A percentile compares a stretch with the other conserved stretches of the same genome.
phyloP scores from a whole-genome alignment of 108 stramenopile species.

The Nitzschia sp. region DNA sequence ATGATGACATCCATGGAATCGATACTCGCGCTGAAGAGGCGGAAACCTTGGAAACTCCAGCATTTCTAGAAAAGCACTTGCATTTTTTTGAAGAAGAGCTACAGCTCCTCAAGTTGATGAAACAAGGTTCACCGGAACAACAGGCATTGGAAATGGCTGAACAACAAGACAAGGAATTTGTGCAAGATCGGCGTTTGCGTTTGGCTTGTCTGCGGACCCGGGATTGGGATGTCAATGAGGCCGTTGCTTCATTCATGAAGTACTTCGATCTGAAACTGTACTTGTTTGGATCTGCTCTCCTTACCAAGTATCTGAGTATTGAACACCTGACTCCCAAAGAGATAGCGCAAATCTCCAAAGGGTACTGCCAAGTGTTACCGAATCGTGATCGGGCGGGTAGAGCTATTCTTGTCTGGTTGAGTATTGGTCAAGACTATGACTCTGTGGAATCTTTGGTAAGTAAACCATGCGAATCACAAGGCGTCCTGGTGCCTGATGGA shows the following conservation, averaged over 20 bases:
- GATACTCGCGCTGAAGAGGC: background rate
- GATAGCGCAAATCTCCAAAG: conserved; percentile 5
- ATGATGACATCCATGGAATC: conserved; percentile 17
- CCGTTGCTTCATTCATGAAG: conserved; percentile 29
- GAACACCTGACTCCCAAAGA: conserved; percentile 34
- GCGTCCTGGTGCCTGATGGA: too few relatives aligned
- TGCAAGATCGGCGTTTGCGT: conserved; percentile 24
- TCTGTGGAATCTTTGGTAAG: conserved; percentile 6
- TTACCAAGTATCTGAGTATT: conserved; percentile 19
- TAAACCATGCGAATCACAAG: too few relatives aligned
- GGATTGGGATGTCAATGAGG: conserved; percentile 27
- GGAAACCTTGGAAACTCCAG: background rate
- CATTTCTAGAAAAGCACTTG: background rate
- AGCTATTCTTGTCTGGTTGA: background rate
- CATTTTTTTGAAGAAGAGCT: background rate
- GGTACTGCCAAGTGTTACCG: conserved; percentile 14
- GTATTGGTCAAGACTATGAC: conserved; percentile 10
- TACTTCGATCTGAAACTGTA: conserved; percentile 36
- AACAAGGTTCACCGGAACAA: background rate
- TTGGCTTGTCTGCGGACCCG: conserved; percentile 36
- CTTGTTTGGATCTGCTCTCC: conserved; percentile 33
- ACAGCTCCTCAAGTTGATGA: background rate
- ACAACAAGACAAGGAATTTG: conserved; percentile 10
- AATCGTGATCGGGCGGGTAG: conserved; percentile 23
- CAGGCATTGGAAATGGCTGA: conserved; percentile 14